A percentile compares a stretch with the other conserved stretches of the same genome.
Evolutionary conservation across 805 yeast genomes (phyloP).

Genomic region (Candida vartiovaarae): DNA sequence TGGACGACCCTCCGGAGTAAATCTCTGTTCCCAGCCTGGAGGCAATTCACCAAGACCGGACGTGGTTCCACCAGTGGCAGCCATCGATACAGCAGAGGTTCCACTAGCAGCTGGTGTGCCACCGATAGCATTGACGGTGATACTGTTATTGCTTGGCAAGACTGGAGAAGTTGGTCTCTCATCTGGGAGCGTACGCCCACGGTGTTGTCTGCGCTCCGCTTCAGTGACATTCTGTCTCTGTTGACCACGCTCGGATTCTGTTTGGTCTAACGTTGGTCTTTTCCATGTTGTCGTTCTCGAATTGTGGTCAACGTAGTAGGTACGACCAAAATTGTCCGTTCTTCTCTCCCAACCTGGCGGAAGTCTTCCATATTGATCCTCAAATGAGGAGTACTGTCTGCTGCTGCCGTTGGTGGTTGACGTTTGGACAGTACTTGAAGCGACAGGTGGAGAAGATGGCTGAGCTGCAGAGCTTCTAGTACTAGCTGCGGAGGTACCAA

Average conservation of each 20-base stretch:
- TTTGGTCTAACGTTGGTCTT: slow-evolving; percentile 80
- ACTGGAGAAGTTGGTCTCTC: slow-evolving; percentile 29
- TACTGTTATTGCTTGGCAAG: slow-evolving; percentile 20
- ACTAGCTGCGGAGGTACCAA: slow-evolving; percentile 10
- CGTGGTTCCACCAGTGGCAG: slow-evolving; percentile 75
- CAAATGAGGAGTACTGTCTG: slow-evolving; percentile 86
- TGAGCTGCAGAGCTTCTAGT: slow-evolving; percentile 10
- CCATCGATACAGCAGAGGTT: slow-evolving; percentile 60
- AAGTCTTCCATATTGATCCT: slow-evolving; percentile 91
- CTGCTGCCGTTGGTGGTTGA: slow-evolving; percentile 10
- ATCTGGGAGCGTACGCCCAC: slow-evolving; percentile 85
- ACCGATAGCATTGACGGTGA: slow-evolving; percentile 43
- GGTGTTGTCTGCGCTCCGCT: slow-evolving; percentile 84
- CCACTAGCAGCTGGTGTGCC: slow-evolving; percentile 38
- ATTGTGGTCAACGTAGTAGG: slow-evolving; percentile 96
- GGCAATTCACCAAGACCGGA: slow-evolving; percentile 97
- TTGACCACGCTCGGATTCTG: slow-evolving; percentile 56
- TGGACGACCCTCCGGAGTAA: slow-evolving; percentile 97
- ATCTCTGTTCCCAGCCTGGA: slow-evolving; percentile 98
- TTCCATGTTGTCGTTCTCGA: slow-evolving; percentile 99
- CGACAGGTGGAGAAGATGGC: slow-evolving; percentile 17
- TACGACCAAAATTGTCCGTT: slow-evolving; percentile 94
- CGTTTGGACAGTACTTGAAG: slow-evolving; percentile 17
- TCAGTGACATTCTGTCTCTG: slow-evolving; percentile 68
- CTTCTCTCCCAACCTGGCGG: slow-evolving; percentile 99